Conservation (phyloP, 208 protist species). For the Kentomonas sorsogonicus region DNA sequence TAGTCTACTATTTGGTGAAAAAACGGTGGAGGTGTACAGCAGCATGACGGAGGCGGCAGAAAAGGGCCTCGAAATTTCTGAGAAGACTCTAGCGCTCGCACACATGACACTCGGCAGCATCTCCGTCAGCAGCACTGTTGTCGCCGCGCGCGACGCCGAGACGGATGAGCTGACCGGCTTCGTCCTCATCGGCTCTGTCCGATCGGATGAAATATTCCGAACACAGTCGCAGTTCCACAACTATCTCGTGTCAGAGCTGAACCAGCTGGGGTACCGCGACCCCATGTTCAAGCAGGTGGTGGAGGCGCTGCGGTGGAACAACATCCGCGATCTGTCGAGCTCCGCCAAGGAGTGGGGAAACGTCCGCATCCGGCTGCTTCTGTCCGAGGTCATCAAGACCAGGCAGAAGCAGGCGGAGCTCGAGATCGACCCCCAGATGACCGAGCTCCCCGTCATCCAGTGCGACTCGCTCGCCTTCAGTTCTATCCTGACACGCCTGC, state of each 20-base stretch:
- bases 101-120: slow-evolving; percentile 50
- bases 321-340: slow-evolving; percentile 39
- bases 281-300: slow-evolving; percentile 39
- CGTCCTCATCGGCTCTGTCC: slow-evolving; percentile 48
- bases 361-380: slow-evolving; percentile 38
- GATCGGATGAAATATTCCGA: slow-evolving; percentile 36
- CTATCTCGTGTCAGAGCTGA: slow-evolving; percentile 47
- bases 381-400: slow-evolving; percentile 50
- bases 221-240: slow-evolving; percentile 45
- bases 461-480: slow-evolving; percentile 42
- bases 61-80: slow-evolving; percentile 39
- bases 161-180: slow-evolving; percentile 37
- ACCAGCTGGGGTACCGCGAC: slow-evolving; percentile 28
- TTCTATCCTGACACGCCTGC: slow-evolving; percentile 28
- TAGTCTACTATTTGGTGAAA: slow-evolving; percentile 53
- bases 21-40: slow-evolving; percentile 47
- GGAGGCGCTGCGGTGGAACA: slow-evolving; percentile 53
- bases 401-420: slow-evolving; percentile 37
- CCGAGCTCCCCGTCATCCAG: slow-evolving; percentile 37
- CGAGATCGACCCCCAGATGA: slow-evolving; percentile 46
- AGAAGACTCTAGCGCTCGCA: slow-evolving; percentile 36
- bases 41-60: slow-evolving; percentile 48
- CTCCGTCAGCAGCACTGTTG: slow-evolving; percentile 38
- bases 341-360: slow-evolving; percentile 36
- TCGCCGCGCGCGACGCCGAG: slow-evolving; percentile 24